Evolutionary conservation across 306 rosid species (phyloP), one percentile per base, ranked within the genome.

Genomic region (Cyclanthera cordifolia): DNA sequence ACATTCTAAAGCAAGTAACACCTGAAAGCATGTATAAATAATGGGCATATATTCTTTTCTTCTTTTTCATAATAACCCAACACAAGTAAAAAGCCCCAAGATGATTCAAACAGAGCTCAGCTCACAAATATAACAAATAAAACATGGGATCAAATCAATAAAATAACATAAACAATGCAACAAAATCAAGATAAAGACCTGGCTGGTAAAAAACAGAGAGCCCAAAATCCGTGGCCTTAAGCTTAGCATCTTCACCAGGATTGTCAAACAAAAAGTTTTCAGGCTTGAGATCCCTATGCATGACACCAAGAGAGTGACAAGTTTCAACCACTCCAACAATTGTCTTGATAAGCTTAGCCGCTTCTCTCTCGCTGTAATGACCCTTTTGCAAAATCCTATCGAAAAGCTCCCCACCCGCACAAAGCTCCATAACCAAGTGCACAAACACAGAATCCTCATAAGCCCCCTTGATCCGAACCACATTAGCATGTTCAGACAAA

Each of bases 221-320:
- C 45, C 97, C 97, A 75, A 90, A 90, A 84, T 90, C 95, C 0
- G 92, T 90, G 56, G 93, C 87, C 73, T 90, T 88, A 79, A 90
- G 84, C 73, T 77, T 65, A 51, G 97, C 97, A 69, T 84, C 95
- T 52, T 90, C 93, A 7, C 73, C 74, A 50, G 93, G 67, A 25
- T 72, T 81, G 67, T 90, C 97, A 67, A 90, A 90, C 85, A 90
- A 74, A 78, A 90, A 90, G 82, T 90, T 90, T 79, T 88, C 97
- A 20, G 97, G 97, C 89, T 90, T 90, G 74, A 90, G 97, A 82
- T 90, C 97, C 53, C 97, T 84, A 66, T 90, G 97, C 88, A 87
- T 88, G 27, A 90, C 97, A n/a, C 95, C 95, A 76, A 90, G 95
- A 65, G 97, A 90, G 59, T 90, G 97, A 55, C 95, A 90, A 1